Evolutionary conservation across 192 early-diverging fungal species (phyloP), one percentile per base, ranked within the genome.

Genomic region (Coemansia erecta): DNA sequence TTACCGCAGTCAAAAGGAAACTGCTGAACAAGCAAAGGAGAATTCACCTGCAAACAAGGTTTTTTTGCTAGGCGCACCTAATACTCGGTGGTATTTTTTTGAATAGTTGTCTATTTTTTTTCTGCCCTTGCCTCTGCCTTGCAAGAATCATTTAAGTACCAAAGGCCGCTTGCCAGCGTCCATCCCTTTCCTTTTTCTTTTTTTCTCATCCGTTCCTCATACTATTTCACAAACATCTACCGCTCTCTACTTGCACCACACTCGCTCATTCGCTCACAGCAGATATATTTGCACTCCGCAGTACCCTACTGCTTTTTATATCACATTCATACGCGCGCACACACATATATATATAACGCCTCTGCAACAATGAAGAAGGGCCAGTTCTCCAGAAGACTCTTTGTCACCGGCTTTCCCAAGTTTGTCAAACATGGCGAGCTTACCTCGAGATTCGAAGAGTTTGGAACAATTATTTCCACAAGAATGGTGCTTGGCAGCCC

Each of bases 401-500:
- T 70, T 48, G 59, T 70, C 14, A 66, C 68, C 15, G 73, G 73
- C 9, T 77, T 69, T 22, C 49, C 60, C 12, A 54, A 35, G 11
- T 56, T 37, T 22, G 51, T 77, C 33, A 39, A 60, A 8, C 73
- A 66, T 35, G 68, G 59, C 3, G 68, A 66, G 44, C 68, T 77
- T 15, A 56, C 56, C 15, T 51, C 51, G 43, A 51, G 53, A 39
- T 77, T 77, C 66, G 73, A 77, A 70, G 68, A 68, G 69, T 59
- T 63, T 67, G 73, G 73, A 50, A 60, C 56, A 44, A 66, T 77
- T 56, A 56, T 70, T 35, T 64, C 61, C 17, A 70, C 73, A 23
- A 66, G 58, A 43, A 56, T 63, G 45, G 45, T 47, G 23, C 33
- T 63, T 23, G 56, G 63, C 17, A 56, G 47, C 17, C 11, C 40